Conservation (phyloP, 2,329 filamentous ascomycete species). For the Hypomyces rosellus region DNA sequence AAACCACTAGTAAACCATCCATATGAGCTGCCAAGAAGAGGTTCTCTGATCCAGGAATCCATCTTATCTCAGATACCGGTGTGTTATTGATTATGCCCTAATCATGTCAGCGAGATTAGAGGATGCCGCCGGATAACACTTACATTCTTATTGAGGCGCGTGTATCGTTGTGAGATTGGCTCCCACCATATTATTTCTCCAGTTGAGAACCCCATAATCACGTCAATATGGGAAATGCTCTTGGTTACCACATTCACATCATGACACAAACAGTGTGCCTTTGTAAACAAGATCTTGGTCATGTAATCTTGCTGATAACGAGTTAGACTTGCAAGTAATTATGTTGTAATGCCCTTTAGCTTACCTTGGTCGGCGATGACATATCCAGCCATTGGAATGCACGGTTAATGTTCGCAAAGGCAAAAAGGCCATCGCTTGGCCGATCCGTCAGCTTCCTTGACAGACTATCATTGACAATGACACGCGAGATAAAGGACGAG, state of each 20-base stretch:
- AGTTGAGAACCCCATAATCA: conserved; percentile 93
- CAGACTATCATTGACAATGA: conserved; percentile 80
- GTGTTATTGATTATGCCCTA: conserved; percentile 81
- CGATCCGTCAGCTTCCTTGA: conserved; percentile 75
- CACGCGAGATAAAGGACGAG: conserved; percentile 95
- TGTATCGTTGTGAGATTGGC: conserved; percentile 91
- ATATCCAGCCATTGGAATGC: conserved; percentile 96
- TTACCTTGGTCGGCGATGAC: conserved; percentile 63
- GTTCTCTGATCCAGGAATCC: conserved; percentile 91
- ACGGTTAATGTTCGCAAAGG: conserved; percentile 91
- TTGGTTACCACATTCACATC: conserved; percentile 85
- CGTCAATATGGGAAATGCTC: conserved; percentile 71
- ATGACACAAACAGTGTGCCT: conserved; percentile 90
- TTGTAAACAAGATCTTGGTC: conserved; percentile 95
- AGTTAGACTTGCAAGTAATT: conserved; percentile 17
- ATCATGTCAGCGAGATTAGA: neutral
- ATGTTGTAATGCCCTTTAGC: neutral
- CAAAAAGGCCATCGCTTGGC: conserved; percentile 71
- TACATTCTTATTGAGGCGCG: conserved; percentile 91
- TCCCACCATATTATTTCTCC: conserved; percentile 99
- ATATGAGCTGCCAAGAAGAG: conserved; percentile 87
- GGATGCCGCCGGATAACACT: conserved; percentile 17
- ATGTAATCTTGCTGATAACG: conserved; percentile 70
- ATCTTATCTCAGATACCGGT: conserved; percentile 79
- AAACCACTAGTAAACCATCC: conserved; percentile 86